Percentiles rank a stretch among this genome's conserved stretches.
phyloP scores from a whole-genome alignment of 257 asterid species.

The Orobanche coerulescens region DNA sequence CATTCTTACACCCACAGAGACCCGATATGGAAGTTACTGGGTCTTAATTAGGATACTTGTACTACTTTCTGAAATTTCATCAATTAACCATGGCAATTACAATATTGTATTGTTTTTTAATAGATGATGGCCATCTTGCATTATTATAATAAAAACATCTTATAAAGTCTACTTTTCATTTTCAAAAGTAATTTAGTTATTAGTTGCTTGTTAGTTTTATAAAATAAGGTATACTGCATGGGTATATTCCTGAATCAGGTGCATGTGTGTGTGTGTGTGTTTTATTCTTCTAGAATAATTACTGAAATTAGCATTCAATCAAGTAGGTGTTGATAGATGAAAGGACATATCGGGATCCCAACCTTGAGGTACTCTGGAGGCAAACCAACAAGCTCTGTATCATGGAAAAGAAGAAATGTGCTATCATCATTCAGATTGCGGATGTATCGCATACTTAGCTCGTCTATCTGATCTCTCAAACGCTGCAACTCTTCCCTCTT shows the following conservation, averaged over 20 bases:
- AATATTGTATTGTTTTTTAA: not conserved
- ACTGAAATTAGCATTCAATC: not conserved
- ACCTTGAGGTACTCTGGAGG: conserved; percentile 82
- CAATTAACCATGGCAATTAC: not conserved
- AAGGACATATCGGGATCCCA: conserved; percentile 9
- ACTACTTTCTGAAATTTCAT: not conserved
- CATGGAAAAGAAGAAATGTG: conserved; percentile 54
- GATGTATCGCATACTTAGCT: conserved; percentile 73
- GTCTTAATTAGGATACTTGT: not conserved
- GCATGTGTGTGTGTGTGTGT: no score
- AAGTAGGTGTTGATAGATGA: not conserved
- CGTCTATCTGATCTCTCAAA: conserved; percentile 64
- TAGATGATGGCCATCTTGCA: not conserved
- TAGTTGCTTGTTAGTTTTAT: no score
- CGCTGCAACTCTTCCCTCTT: conserved; percentile 88
- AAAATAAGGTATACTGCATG: no score
- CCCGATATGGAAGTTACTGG: not conserved
- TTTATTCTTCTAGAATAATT: not conserved
- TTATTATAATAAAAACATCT: not conserved
- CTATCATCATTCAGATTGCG: conserved; percentile 62
- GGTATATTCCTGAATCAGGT: no score
- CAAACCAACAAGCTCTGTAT: conserved; percentile 71
- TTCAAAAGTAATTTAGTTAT: no score
- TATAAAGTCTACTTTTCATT: no score
- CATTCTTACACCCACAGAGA: conserved; percentile 16